Conservation (phyloP, 768 basidiomycete species). For the Pisolithus marmoratus region DNA sequence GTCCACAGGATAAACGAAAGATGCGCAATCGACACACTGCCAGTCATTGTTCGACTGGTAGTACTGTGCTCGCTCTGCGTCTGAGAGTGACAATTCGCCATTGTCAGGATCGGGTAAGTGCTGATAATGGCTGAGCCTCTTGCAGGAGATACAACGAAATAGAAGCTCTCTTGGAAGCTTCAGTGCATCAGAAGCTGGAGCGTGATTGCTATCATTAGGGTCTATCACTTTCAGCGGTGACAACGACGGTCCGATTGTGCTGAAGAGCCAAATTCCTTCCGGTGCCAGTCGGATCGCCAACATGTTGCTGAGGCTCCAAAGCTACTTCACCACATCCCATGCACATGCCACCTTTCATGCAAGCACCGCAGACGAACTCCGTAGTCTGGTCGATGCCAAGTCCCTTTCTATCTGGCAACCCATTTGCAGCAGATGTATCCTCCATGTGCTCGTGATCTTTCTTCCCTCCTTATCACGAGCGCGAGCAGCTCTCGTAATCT, state of each 20-base stretch:
- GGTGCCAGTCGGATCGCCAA: constrained; percentile 5
- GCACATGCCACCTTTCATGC: constrained; percentile 73
- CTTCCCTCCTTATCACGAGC: constrained; percentile 45
- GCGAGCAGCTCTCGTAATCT: constrained; percentile 63
- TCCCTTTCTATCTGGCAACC: constrained; percentile 40
- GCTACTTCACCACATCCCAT: constrained; percentile 65
- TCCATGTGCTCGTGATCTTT: constrained; percentile 21
- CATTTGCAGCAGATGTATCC: constrained; percentile 13
- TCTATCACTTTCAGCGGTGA: constrained; percentile 23
- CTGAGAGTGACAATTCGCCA: constrained; percentile 21
- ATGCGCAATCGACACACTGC: constrained; percentile 76
- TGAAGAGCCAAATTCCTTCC: constrained; percentile 1
- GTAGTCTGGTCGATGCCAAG: constrained; percentile 57
- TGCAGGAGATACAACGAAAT: constrained; percentile 82
- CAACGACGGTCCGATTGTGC: background rate
- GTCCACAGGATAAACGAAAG: constrained; percentile 65
- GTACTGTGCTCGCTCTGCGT: constrained; percentile 45
- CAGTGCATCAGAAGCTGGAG: constrained; percentile 10
- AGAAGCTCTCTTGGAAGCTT: constrained; percentile 41
- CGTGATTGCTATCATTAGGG: constrained; percentile 28
- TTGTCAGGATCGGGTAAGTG: constrained; percentile 54
- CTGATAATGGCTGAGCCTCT: constrained; percentile 74
- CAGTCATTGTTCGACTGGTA: constrained; percentile 55
- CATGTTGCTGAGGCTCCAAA: constrained; percentile 32
- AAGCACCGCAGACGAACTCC: constrained; percentile 73